Base-by-base conservation (phyloP, 1,284 basidiomycete genomes). In the Ustilago lituana region DNA sequence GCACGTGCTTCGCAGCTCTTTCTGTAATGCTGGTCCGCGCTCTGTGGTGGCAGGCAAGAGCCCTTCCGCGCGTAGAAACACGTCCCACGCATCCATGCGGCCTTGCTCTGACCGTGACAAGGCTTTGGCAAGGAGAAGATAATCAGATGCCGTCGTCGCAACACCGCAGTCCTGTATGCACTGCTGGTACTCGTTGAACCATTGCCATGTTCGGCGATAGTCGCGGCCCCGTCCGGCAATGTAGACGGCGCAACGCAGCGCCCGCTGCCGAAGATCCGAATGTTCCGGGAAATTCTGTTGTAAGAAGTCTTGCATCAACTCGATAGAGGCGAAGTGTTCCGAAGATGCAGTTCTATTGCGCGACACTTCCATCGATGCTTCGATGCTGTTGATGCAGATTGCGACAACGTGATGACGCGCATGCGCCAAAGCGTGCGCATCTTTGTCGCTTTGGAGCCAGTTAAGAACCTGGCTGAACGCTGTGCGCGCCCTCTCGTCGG, bases 401-500 rank as follows among this genome's bases (percentile, higher is more conserved):
- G 19, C 14, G 8, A 54, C 12, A 17, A 65, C 26, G 2, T 39
- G 26, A 12, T 22, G 24, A 14, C 50, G 55, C 5, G 52, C 29
- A 2, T 24, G 22, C 19, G 40, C 46, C 29, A 50, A 38, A 6
- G 6, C 14, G 14, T 43, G 23, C n/a, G 33, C n/a, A 14, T 35
- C 22, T 23, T 33, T 24, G 6, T 45, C 49, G 5, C 23, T 20
- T 17, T 37, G 35, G 9, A 65, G 39, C 23, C 37, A 36, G 29
- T 59, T 55, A 5, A 65, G 26, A 5, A 65, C 17, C n/a, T 31
- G 26, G 5, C 27, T 46, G 9, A 65, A 20, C 2, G 55, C 62
- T 26, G 45, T 19, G 19, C 62, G 62, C 19, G 62, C 46, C 11
- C 62, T 44, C 6, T 65, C 50, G 22, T 65, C 62, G 15, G 41